Base-by-base conservation (phyloP, 176 grass and related monocot species). In the Puccinellia tenuiflora region DNA sequence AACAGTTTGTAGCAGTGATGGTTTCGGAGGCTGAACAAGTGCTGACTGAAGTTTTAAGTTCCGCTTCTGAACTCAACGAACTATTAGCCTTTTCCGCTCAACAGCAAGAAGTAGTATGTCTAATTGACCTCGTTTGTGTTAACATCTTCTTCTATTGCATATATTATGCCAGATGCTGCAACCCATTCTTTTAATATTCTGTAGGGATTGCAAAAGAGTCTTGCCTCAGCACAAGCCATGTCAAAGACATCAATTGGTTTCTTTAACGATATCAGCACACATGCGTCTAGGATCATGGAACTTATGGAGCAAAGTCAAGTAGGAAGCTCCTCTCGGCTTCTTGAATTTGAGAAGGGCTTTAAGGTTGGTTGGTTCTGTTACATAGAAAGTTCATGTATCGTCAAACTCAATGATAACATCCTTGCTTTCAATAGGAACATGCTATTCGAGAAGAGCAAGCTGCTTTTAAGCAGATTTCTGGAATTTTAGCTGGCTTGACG, bases 311-410 rank as follows among this genome's bases (percentile, higher is more conserved):
- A 94, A 67, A 92, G 78, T 72, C 75, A 92, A 76, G 77, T 48
- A 30, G 83, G 90, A 37, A 80, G 66, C 31, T 79, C 77, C 72
- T 73, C 26, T 22, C 73, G 68, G 22, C 68, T 90, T 81, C 50
- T 84, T 68, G 68, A 88, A 56, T 97, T 97, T 87, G 91, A 94
- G 80, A 55, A 86, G 67, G 65, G 86, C 31, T 97, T 94, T 86
- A 84, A 92, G 94, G 94, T 97, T 79, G 37, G 53, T 81, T 81
- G 21, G 22, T 67, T 84, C 54, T 75, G 46, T 56, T 66, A 53
- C 20, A 70, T 84, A 46, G 15, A 3, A 5, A 74, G 18, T 62
- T 64, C 69, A 79, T 75, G 63, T 54, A 57, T 76, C 33, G 38
- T 28, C 16, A 35, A 63, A 56, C 33, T 55, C n/a, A 11, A 30